These are phyloP conservation scores for Aphanomyces cochlioides DNA, from an alignment of 352 stramenopile species.

Conservation along the genomic window DNA sequence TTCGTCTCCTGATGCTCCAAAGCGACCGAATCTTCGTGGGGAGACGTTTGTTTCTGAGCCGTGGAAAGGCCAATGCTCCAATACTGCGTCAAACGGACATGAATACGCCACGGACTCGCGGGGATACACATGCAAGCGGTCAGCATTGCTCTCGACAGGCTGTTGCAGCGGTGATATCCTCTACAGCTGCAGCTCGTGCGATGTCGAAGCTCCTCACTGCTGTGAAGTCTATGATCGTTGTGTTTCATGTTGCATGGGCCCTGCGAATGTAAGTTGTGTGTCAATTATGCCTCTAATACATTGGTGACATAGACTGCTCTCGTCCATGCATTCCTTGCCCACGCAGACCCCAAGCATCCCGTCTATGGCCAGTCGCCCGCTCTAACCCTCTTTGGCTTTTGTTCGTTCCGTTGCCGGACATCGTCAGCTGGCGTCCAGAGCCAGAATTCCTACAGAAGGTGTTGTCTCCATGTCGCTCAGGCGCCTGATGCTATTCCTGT, in stretches of 20 bases:
- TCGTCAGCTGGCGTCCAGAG: constrained; percentile 71
- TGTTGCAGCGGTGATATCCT: constrained; percentile 67
- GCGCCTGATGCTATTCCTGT: background rate
- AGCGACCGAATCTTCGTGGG: constrained; percentile 34
- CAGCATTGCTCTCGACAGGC: constrained; percentile 39
- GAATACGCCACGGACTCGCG: constrained; percentile 51
- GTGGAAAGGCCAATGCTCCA: constrained; percentile 41
- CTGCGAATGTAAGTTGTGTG: constrained; percentile 48
- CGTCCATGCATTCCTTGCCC: constrained; percentile 54
- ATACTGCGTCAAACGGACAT: constrained; percentile 50
- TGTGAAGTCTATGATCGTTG: constrained; percentile 66
- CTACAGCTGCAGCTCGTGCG: constrained; percentile 59
- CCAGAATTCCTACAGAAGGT: constrained; percentile 77
- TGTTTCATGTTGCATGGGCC: constrained; percentile 77
- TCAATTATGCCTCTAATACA: background rate
- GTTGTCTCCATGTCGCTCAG: background rate
- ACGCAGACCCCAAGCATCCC: constrained; percentile 55
- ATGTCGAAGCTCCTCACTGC: constrained; percentile 64
- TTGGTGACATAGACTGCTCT: constrained; percentile 42
- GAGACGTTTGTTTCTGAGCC: constrained; percentile 48
- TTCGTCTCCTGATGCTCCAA: constrained; percentile 33
- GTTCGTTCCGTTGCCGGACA: constrained; percentile 64
- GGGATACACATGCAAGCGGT: constrained; percentile 47
- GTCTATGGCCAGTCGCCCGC: constrained; percentile 53
- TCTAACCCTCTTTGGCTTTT: constrained; percentile 69